phyloP scores from a whole-genome alignment of 495 filamentous ascomycete genomes.

The Penicillium atrosanguineum region DNA sequence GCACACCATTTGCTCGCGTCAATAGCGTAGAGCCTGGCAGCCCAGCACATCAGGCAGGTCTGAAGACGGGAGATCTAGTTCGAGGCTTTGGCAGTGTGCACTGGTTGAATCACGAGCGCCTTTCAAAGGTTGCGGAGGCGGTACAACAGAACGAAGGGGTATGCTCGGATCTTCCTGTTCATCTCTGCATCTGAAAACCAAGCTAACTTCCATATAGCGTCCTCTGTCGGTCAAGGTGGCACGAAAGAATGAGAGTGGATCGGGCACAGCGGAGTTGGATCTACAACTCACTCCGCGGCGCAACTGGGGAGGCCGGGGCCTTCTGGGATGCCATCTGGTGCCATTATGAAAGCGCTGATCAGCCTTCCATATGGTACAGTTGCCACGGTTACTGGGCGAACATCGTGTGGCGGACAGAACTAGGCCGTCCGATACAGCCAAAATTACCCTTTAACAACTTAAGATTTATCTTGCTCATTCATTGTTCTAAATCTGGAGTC shows the following conservation, averaged over 20 bases:
- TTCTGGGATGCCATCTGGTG: slow-evolving; percentile 85
- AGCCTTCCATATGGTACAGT: neutral
- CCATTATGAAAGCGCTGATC: slow-evolving; percentile 49
- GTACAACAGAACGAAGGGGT: slow-evolving; percentile 90
- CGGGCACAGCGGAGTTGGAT: slow-evolving; percentile 53
- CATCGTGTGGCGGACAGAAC: neutral
- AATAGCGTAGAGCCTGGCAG: slow-evolving; percentile 76
- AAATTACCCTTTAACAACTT: no score
- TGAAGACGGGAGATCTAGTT: slow-evolving; percentile 80
- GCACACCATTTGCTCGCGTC: slow-evolving; percentile 83
- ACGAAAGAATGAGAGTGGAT: slow-evolving; percentile 42
- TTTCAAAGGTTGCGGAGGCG: slow-evolving; percentile 78
- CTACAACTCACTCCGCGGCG: slow-evolving; percentile 69
- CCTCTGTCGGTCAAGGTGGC: slow-evolving; percentile 68
- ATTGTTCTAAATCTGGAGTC: no score
- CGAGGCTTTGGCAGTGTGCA: slow-evolving; percentile 80
- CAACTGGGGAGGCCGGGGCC: slow-evolving; percentile 84
- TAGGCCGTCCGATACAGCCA: no score
- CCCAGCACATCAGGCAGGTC: slow-evolving; percentile 79
- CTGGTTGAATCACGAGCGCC: slow-evolving; percentile 77
- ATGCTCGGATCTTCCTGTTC: slow-evolving; percentile 32
- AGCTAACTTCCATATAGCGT: slow-evolving; percentile 41
- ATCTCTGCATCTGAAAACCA: neutral
- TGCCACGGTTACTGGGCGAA: slow-evolving; percentile 7
- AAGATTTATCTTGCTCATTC: no score